Percentiles rank a stretch among this genome's conserved stretches.
These are phyloP conservation scores for Phytophthora hibernalis DNA, from an alignment of 352 stramenopile species.

Conservation along the genomic window DNA sequence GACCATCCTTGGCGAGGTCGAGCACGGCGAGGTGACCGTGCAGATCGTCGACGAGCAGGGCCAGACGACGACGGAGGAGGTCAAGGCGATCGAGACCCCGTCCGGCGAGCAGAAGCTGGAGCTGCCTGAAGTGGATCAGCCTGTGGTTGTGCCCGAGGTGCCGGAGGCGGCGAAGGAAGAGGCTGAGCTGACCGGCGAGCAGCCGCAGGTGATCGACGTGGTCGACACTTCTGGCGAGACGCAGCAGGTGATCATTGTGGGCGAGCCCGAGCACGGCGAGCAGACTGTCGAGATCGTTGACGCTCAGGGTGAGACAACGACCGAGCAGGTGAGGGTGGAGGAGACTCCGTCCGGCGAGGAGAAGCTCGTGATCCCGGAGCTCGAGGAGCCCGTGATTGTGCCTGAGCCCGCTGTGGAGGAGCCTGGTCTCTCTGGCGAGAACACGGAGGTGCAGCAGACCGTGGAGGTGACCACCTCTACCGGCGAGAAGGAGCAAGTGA, in stretches of 20 bases:
- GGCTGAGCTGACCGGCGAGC: slow-evolving; percentile 2
- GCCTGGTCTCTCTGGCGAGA: no score
- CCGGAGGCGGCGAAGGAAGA: slow-evolving; percentile 39
- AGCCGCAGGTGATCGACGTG: slow-evolving; percentile 15
- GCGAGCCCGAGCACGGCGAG: slow-evolving; percentile 17
- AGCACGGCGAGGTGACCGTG: slow-evolving; percentile 14
- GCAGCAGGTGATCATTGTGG: slow-evolving; percentile 16
- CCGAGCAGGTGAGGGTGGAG: slow-evolving; percentile 2
- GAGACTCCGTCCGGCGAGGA: slow-evolving; percentile 12
- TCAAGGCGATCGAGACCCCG: slow-evolving; percentile 10
- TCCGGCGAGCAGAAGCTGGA: slow-evolving; percentile 6
- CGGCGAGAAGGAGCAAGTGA: slow-evolving; percentile 15
- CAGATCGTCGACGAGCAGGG: slow-evolving; percentile 15
- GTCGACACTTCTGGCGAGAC: slow-evolving; percentile 9
- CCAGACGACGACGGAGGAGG: slow-evolving; percentile 8
- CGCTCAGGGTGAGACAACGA: slow-evolving; percentile 10
- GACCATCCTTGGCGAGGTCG: slow-evolving; percentile 8
- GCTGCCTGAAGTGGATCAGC: slow-evolving; percentile 9
- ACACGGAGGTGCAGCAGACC: slow-evolving; percentile 1
- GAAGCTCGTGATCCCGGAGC: slow-evolving; percentile 11
- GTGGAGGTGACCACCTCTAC: slow-evolving; percentile 4
- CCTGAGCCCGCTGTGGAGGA: not conserved
- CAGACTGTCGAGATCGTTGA: slow-evolving; percentile 16
- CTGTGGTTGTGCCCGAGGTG: slow-evolving; percentile 11
- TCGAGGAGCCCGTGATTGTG: not conserved